These are phyloP conservation scores for Graphium sp. DNA, from an alignment of 2,329 filamentous ascomycete genomes.

Conservation along the genomic window DNA sequence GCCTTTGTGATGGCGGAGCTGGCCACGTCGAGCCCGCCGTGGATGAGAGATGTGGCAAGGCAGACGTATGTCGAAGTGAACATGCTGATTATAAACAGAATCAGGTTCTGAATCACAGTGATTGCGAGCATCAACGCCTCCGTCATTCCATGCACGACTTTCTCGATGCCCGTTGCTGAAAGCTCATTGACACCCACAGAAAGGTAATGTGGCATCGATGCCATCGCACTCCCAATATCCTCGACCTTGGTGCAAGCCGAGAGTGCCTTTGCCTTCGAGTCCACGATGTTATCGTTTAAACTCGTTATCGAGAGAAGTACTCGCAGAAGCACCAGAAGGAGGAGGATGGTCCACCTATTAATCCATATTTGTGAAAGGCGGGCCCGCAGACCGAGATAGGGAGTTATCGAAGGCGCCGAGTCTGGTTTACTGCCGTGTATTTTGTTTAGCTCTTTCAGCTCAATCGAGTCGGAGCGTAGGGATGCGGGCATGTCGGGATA, in stretches of 20 bases:
- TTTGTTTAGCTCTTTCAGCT: conserved; percentile 15
- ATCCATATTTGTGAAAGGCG: conserved; percentile 93
- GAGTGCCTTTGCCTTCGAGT: conserved; percentile 66
- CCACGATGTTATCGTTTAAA: conserved; percentile 56
- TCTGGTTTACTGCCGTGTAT: conserved; percentile 20
- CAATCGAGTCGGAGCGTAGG: conserved; percentile 18
- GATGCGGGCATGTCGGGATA: conserved; percentile 14
- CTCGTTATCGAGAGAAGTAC: conserved; percentile 59
- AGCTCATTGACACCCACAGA: conserved; percentile 77
- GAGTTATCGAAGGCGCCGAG: conserved; percentile 58
- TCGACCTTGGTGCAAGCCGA: conserved; percentile 86
- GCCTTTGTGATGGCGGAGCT: conserved; percentile 33
- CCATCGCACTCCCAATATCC: conserved; percentile 85
- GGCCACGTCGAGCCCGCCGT: conserved; percentile 59
- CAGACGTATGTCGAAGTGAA: conserved; percentile 83
- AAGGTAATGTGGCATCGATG: conserved; percentile 95
- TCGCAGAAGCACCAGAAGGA: conserved; percentile 70
- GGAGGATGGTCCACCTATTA: conserved; percentile 88
- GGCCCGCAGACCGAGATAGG: conserved; percentile 79
- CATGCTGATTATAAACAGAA: conserved; percentile 86
- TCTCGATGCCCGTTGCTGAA: conserved; percentile 63
- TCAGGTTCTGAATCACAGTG: conserved; percentile 69
- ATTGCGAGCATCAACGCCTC: conserved; percentile 62
- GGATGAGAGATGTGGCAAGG: conserved; percentile 67
- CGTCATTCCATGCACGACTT: conserved; percentile 65